Conservation (phyloP, 1,284 basidiomycete species). For the Cystobasidium slooffiae region DNA sequence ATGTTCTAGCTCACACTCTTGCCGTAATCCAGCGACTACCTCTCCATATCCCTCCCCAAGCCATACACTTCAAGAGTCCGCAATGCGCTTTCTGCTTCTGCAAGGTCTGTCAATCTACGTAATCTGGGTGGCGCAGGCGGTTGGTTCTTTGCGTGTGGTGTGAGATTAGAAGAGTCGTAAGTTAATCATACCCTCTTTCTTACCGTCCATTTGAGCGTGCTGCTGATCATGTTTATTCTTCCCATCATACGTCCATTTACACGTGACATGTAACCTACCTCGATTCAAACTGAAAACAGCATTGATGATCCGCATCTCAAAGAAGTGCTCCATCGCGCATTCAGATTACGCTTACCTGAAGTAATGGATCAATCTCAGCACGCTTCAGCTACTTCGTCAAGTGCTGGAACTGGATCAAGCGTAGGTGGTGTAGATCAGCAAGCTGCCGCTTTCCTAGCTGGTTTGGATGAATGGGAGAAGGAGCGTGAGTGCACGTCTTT, state of each 20-base stretch:
- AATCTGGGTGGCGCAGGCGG: constrained; percentile 52
- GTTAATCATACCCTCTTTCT: background rate
- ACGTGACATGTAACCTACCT: background rate
- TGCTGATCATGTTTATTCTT: background rate
- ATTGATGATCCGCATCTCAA: constrained; percentile 50
- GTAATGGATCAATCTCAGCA: constrained; percentile 55
- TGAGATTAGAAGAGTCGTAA: constrained; percentile 46
- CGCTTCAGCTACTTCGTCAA: constrained; percentile 45
- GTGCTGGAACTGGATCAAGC: constrained; percentile 47
- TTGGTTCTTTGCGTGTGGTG: constrained; percentile 52
- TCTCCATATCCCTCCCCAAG: constrained; percentile 52
- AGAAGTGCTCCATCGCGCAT: constrained; percentile 48
- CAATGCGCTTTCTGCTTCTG: constrained; percentile 53
- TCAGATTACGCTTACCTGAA: constrained; percentile 50
- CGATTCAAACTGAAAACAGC: constrained; percentile 38
- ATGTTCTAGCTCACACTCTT: background rate
- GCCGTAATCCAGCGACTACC: constrained; percentile 48
- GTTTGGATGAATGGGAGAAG: constrained; percentile 54
- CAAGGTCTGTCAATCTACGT: constrained; percentile 52
- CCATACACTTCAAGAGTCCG: constrained; percentile 51
- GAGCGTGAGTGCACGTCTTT: constrained; percentile 47
- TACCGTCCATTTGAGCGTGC: background rate
- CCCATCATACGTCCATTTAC: background rate
- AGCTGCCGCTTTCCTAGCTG: constrained; percentile 52
- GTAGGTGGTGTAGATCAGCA: constrained; percentile 44